Evolutionary conservation across 176 grass and related monocot species (phyloP).

Genomic region (Echinochloa phyllopogon): DNA sequence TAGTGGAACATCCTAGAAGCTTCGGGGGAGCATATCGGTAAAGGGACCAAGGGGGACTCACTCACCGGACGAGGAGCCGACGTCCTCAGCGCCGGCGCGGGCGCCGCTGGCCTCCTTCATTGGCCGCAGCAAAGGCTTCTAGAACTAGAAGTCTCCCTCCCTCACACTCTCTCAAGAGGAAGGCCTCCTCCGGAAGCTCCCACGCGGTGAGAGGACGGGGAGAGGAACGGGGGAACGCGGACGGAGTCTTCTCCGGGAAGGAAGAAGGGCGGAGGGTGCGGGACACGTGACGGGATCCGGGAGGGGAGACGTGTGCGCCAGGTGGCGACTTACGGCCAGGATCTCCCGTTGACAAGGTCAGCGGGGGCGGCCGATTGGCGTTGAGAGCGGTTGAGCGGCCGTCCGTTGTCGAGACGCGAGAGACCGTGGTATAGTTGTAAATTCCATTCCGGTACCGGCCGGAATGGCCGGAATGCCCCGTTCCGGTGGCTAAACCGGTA

Average conservation of each 20-base stretch:
- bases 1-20: background rate
- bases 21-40: background rate
- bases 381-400: slow-evolving; percentile 28
- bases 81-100: slow-evolving; percentile 16
- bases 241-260: slow-evolving; percentile 4
- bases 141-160: slow-evolving; percentile 3
- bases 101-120: slow-evolving; percentile 48
- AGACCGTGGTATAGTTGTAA: no score
- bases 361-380: background rate
- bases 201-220: slow-evolving; percentile 13
- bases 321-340: background rate
- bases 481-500: no score
- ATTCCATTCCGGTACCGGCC: no score
- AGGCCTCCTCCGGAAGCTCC: background rate
- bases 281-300: background rate
- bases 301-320: no score
- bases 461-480: no score
- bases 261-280: background rate
- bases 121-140: background rate
- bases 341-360: background rate
- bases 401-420: background rate
- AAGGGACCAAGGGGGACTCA: background rate
- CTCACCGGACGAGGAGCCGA: slow-evolving; percentile 51
- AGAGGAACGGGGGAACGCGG: background rate
- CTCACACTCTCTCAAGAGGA: background rate